phyloP scores from a whole-genome alignment of 345 rosid genomes.

The Ceriops decandra region DNA sequence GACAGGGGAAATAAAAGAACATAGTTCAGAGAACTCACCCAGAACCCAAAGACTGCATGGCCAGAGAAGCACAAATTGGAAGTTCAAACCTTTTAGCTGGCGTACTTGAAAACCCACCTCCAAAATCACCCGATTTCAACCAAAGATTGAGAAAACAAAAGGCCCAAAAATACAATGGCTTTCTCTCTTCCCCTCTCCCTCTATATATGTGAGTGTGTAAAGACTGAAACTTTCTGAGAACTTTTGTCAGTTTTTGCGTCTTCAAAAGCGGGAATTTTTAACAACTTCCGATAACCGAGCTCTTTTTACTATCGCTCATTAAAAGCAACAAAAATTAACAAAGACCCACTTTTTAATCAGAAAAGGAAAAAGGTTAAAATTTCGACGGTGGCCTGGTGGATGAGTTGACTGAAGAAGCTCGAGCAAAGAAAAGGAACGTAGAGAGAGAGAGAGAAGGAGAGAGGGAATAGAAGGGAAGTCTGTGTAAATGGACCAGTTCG shows the following conservation, averaged over 20 bases:
- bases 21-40: constrained; percentile 34
- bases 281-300: constrained; percentile 3
- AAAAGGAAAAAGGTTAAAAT: no score
- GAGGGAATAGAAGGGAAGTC: neutral
- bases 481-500: neutral
- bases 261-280: constrained; percentile 7
- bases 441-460: neutral
- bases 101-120: constrained; percentile 26
- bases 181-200: neutral
- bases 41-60: constrained; percentile 39
- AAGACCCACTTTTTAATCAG: no score
- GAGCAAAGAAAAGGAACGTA: no score
- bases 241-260: constrained; percentile 9
- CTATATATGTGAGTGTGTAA: neutral
- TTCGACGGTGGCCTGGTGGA: neutral
- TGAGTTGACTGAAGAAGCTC: neutral
- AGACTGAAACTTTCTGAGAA: constrained; percentile 13
- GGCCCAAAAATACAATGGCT: neutral
- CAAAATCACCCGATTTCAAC: constrained; percentile 30
- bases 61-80: constrained; percentile 24
- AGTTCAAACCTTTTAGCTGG: constrained; percentile 12
- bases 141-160: constrained; percentile 18
- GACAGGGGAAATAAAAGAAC: neutral
- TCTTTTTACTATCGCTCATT: neutral
- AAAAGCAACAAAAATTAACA: no score